Evolutionary conservation across 73 alveolate species (phyloP).

Genomic region (Loxodes magnus): DNA sequence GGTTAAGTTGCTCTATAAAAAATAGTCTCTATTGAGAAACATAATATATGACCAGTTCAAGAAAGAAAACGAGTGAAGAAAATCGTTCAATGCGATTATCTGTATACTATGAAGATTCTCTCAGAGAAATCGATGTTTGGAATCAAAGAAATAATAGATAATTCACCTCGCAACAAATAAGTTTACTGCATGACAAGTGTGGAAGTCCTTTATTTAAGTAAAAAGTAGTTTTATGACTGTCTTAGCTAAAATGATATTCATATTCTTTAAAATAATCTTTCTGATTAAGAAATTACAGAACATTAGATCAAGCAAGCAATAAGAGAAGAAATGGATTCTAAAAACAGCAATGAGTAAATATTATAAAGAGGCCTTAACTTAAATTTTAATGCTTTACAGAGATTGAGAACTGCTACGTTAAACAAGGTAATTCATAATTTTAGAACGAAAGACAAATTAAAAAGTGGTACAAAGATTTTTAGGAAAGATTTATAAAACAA

Average conservation of each 20-base stretch:
- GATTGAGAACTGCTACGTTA: too few species aligned
- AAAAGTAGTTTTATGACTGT: not conserved
- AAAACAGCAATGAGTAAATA: too few species aligned
- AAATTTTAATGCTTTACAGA: too few species aligned
- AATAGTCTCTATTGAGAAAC: not conserved
- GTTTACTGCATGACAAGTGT: not conserved
- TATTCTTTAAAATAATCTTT: not conserved
- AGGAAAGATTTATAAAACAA: too few species aligned
- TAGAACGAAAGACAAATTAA: too few species aligned
- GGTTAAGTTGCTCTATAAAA: not conserved
- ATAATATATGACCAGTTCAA: slow-evolving; percentile 2
- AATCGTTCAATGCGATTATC: not conserved
- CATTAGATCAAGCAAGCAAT: too few species aligned
- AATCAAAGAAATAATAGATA: not conserved
- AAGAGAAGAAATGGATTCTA: too few species aligned
- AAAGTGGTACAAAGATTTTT: too few species aligned
- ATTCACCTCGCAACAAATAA: not conserved
- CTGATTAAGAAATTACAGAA: not conserved
- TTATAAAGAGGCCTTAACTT: too few species aligned
- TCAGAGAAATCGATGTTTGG: not conserved
- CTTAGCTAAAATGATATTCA: not conserved
- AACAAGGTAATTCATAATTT: too few species aligned
- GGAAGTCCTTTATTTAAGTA: not conserved
- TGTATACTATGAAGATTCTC: not conserved
- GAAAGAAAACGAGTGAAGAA: not conserved